Evolutionary conservation across 1,284 basidiomycete genomes (phyloP).

Genomic region (Apiotrichum sp.): DNA sequence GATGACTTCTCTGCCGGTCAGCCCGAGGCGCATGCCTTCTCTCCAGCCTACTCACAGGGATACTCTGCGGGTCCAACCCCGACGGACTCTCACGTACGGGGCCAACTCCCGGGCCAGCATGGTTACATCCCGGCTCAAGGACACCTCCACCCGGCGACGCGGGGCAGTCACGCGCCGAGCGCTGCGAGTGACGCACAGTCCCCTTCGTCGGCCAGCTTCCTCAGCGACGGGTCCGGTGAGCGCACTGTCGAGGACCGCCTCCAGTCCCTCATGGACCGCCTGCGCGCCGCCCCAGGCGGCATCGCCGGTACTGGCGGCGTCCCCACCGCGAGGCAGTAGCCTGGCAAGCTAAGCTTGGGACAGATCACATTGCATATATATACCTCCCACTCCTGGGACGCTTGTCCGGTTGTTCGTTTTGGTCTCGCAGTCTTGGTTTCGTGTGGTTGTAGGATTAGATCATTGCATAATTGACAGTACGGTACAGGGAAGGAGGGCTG

Average conservation of each 20-base stretch:
- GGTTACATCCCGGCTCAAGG: too few species aligned
- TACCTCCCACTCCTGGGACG: too few species aligned
- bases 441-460: not conserved
- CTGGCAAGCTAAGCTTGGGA: too few species aligned
- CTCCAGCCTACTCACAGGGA: too few species aligned
- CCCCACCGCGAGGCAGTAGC: too few species aligned
- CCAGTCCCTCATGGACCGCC: conserved; percentile 39
- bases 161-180: too few species aligned
- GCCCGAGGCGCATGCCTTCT: not conserved
- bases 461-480: not conserved
- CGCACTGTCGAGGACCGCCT: conserved; percentile 37
- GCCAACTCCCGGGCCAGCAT: too few species aligned
- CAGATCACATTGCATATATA: too few species aligned
- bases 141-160: too few species aligned
- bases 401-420: not conserved
- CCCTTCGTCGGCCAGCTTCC: conserved; percentile 28
- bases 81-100: too few species aligned
- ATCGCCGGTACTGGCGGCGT: not conserved
- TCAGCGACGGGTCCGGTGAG: conserved; percentile 12
- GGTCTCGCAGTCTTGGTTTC: not conserved
- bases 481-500: too few species aligned
- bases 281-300: conserved; percentile 22
- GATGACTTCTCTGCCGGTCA: not conserved
- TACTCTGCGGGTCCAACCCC: too few species aligned
- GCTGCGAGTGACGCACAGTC: conserved; percentile 5